Evolutionary conservation across 2,329 filamentous ascomycete species (phyloP), one percentile per base, ranked within the genome.

Genomic region (Pseudocercospora crystallina): DNA sequence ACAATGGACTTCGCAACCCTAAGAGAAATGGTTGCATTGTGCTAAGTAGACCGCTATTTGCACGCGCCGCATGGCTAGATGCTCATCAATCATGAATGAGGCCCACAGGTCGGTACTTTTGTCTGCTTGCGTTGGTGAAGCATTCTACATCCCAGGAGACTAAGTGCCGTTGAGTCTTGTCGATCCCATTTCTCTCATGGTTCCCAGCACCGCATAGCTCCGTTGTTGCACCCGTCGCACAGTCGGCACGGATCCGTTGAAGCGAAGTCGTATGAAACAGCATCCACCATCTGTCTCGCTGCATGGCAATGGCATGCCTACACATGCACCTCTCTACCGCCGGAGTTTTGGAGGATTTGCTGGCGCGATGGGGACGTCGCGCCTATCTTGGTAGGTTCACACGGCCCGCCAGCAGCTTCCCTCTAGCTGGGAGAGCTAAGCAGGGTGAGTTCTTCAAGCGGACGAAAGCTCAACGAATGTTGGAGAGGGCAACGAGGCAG

Each of bases 331-430:
- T 45, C 20, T 39, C 35, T 43, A 43, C 26, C 39, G 31, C 43
- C 35, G 43, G 49, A 32, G 10, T 45, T 37, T 37, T 7, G 15
- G 40, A 49, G 33, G 48, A 41, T 35, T 26, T 44, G 39, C 44
- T 54, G 44, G 48, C 40, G 40, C 41, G 45, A 34, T 42, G 33
- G 29, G 30, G 37, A 32, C 49, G 39, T 55, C 52, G 52, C 41
- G 43, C 49, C 43, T 51, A 54, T 43, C 33, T 44, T 33, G 37
- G 47, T 54, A 58, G 56, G 56, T 58, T 58, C 45, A 34, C 36
- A 43, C 49, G 56, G 52, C 41, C 58, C 54, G 49, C 48, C 38
- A 43, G 43, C 51, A 58, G 49, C 46, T 55, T 53, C 53, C 51
- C 47, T 47, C 35, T 54, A 49, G 48, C 42, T 50, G 56, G 56